Base-by-base conservation (phyloP, 176 grass and related monocot species). In the Rhynchospora pubera region DNA sequence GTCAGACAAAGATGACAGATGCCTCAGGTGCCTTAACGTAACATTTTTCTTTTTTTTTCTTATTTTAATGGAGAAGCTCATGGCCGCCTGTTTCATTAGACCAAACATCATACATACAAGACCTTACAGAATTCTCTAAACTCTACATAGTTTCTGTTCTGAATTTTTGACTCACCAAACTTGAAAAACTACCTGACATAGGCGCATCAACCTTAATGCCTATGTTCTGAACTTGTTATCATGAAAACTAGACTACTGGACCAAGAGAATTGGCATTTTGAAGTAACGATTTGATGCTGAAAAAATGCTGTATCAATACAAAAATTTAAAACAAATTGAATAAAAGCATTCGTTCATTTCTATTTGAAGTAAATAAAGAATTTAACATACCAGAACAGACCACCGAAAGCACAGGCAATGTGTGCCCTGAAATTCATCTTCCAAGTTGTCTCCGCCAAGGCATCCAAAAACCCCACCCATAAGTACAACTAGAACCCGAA, bases 381-480 rank as follows among this genome's bases (percentile, higher is more conserved):
- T 80, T 21, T 80, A 65, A 66, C 39, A 82, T 80, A 79, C 59
- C 76, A 16, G 56, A 53, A 67, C 52, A 12, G 71, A 62, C 84
- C 45, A 85, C 62, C 56, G 85, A 16, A 95, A 77, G 84, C 72
- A 84, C 43, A 88, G 82, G 62, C 93, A 87, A 6, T 68, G 55
- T 18, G 6, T 9, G 65, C 24, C 42, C 79, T 28, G 79, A 11
- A 5, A 56, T 58, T 86, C 62, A 32, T 67, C 28, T 2, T 34
- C 19, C 2, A 64, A 71, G 42, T 81, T 81, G 1, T 81, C 75
- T 28, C 69, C 81, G 18, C 80, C 39, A 59, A 92, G 58, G 86
- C 90, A 92, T 65, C 93, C 91, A 9, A 92, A 59, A 42, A 87
- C 11, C 60, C 72, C 68, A 19, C 93, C 93, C 93, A 95, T 95